Conservation (phyloP, 495 filamentous ascomycete genomes). For the Penicillium atrosanguineum region DNA sequence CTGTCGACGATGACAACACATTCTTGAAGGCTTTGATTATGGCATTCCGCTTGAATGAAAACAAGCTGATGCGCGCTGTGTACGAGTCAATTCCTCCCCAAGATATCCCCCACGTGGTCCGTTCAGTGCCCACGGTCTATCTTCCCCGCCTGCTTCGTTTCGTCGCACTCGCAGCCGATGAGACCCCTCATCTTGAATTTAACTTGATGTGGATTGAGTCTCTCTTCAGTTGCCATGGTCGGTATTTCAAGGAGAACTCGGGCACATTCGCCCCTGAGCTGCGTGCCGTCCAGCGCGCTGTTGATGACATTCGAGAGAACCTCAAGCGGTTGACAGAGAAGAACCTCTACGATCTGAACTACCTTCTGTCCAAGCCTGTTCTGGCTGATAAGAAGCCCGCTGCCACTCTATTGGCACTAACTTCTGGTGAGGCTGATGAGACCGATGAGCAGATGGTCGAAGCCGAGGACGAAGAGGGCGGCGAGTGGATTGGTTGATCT, state of each 20-base stretch:
- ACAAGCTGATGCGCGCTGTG: conserved; percentile 70
- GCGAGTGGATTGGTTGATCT: conserved; percentile 42
- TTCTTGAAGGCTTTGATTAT: conserved; percentile 92
- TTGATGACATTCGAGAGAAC: conserved; percentile 73
- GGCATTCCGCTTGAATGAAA: conserved; percentile 91
- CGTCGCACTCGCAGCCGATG: conserved; percentile 82
- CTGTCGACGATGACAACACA: conserved; percentile 56
- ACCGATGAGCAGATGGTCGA: conserved; percentile 36
- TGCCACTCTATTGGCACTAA: conserved; percentile 27
- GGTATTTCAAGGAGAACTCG: conserved; percentile 75
- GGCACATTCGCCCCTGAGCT: conserved; percentile 77
- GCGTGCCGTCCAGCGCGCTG: conserved; percentile 70
- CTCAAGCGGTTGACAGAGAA: conserved; percentile 75
- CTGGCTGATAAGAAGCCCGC: conserved; percentile 34
- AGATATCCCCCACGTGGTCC: conserved; percentile 76
- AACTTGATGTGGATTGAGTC: conserved; percentile 88
- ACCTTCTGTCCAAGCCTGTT: conserved; percentile 56
- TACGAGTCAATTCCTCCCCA: conserved; percentile 77
- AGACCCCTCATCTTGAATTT: conserved; percentile 90
- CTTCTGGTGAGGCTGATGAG: conserved; percentile 23
- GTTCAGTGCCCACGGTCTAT: conserved; percentile 81
- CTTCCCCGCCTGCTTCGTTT: conserved; percentile 76
- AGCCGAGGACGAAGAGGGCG: conserved; percentile 34
- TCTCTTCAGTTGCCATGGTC: conserved; percentile 77
- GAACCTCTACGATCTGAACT: conserved; percentile 83